These are phyloP conservation scores for Collariella sp. DNA, from an alignment of 495 filamentous ascomycete genomes.

Conservation along the genomic window DNA sequence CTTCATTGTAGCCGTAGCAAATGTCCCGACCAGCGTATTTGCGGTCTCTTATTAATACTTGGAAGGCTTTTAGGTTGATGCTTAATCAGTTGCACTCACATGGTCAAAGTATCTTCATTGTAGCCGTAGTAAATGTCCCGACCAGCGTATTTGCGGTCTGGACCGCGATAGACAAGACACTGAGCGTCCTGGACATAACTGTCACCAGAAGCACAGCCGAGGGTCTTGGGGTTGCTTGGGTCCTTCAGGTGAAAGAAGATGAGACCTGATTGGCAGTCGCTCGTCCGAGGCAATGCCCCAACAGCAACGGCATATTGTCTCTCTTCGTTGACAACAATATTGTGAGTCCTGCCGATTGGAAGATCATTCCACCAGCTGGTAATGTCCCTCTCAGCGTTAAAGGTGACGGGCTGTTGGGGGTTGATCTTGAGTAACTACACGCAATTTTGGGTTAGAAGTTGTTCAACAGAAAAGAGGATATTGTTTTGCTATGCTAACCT, in stretches of 20 bases:
- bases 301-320: slow-evolving; percentile 35
- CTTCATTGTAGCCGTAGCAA: slow-evolving; percentile 49
- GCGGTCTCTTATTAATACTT: no score
- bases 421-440: slow-evolving; percentile 22
- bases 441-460: no score
- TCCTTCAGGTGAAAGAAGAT: slow-evolving; percentile 44
- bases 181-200: slow-evolving; percentile 53
- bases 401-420: slow-evolving; percentile 23
- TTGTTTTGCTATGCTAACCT: no score
- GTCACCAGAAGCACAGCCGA: slow-evolving; percentile 40
- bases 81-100: slow-evolving; percentile 14
- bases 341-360: slow-evolving; percentile 39
- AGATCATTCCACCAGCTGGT: slow-evolving; percentile 27
- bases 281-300: slow-evolving; percentile 35
- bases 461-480: no score
- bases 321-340: slow-evolving; percentile 43
- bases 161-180: slow-evolving; percentile 47
- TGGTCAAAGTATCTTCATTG: slow-evolving; percentile 39
- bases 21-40: slow-evolving; percentile 44
- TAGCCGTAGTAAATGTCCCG: slow-evolving; percentile 51
- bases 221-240: slow-evolving; percentile 38
- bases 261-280: slow-evolving; percentile 34
- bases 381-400: slow-evolving; percentile 26
- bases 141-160: slow-evolving; percentile 41
- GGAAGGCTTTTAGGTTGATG: not conserved